Evolutionary conservation across 352 stramenopile species (phyloP), one percentile per base, ranked within the genome.

Genomic region (Globisporangium irregulare): DNA sequence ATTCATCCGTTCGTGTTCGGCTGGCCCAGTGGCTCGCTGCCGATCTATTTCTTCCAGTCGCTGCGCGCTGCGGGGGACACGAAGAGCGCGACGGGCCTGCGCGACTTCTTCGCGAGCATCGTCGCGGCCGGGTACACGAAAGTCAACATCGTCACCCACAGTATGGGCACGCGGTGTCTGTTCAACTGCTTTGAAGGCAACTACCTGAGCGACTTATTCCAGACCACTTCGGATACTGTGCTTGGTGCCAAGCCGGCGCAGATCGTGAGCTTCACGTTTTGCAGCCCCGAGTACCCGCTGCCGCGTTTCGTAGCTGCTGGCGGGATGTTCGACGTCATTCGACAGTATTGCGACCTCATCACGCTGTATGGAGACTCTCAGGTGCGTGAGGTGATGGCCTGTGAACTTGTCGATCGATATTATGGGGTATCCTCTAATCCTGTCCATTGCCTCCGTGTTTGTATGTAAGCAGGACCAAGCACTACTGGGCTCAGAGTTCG

Each of bases 261-360:
- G 43, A 67, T 71, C 18, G 57, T 60, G 57, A 74, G 69, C 55
- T 46, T 90, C 7, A 88, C 80, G 25, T 73, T 90, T 43, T 77
- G 87, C 38, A 92, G 86, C 62, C 80, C 84, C 20, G 82, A 91
- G 59, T 92, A 84, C 61, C 79, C 80, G 1, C 56, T 87, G 14
- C 32, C 56, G 12, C 69, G 70, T 9, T 92, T 91, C 38, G 62
- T 74, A n/a, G 71, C 80, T 24, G 69, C 70, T 12, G 78, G 62
- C 5, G 73, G 73, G 10, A 70, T 64, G 3, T 92, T 84, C 46
- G 64, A 73, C n/a, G 64, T 73, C 4, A 67, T 89, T 2, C 76
- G 78, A 0, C 67, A 79, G 62, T 78, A 89, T 41, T 79, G 71
- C 36, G 38, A 67, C 4, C 62, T 72, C 12, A 78, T 92, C 46